Evolutionary conservation across 1,284 basidiomycete species (phyloP).

Genomic region (Paramarasmius palmivorus): DNA sequence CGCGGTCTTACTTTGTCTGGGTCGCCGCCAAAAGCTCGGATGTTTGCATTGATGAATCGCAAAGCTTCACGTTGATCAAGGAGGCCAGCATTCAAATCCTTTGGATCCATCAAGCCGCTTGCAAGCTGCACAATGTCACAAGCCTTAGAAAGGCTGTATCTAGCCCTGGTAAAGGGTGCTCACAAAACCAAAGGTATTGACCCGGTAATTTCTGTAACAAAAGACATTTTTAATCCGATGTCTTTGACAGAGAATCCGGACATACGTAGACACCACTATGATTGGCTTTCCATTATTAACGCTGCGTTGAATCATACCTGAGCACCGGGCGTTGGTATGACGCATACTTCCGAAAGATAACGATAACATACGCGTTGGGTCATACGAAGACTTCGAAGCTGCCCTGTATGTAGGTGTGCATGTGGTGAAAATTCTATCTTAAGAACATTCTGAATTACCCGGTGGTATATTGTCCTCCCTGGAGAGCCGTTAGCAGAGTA

Average conservation of each 20-base stretch:
- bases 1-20: slow-evolving; percentile 15
- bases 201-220: slow-evolving; percentile 49
- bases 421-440: slow-evolving; percentile 1
- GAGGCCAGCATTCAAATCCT: slow-evolving; percentile 28
- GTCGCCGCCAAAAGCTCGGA: slow-evolving; percentile 21
- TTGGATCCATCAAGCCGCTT: slow-evolving; percentile 43
- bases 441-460: slow-evolving; percentile 30
- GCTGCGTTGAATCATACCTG: slow-evolving; percentile 53
- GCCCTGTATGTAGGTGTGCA: slow-evolving; percentile 33
- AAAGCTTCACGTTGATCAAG: slow-evolving; percentile 19
- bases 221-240: not conserved
- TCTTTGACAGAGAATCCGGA: slow-evolving; percentile 5
- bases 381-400: slow-evolving; percentile 38
- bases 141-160: slow-evolving; percentile 10
- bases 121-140: slow-evolving; percentile 38
- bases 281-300: slow-evolving; percentile 48
- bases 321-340: not conserved
- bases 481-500: not conserved
- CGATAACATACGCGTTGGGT: slow-evolving; percentile 52
- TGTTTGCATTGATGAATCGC: slow-evolving; percentile 17
- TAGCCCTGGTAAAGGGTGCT: slow-evolving; percentile 18
- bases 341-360: not conserved
- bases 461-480: slow-evolving; percentile 54
- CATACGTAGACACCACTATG: slow-evolving; percentile 55
- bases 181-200: slow-evolving; percentile 63